phyloP scores from a whole-genome alignment of 345 rosid genomes.

The Kernera saxatilis region DNA sequence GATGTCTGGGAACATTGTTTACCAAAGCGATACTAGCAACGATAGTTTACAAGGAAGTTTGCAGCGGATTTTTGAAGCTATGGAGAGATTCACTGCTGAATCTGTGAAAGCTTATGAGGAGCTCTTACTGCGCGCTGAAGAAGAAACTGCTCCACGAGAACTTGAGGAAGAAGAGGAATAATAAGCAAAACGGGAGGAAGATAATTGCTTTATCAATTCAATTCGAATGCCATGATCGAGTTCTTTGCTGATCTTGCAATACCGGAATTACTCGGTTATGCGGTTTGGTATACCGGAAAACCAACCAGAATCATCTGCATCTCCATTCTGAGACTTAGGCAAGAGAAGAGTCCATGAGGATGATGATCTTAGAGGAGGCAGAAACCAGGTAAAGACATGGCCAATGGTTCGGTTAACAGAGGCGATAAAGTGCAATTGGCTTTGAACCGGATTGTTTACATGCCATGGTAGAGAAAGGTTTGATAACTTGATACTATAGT shows the following conservation, averaged over 20 bases:
- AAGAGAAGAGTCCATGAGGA: not conserved
- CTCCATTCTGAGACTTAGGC: not conserved
- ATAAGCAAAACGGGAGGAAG: conserved; percentile 1
- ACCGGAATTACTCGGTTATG: not conserved
- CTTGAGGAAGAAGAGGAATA: conserved; percentile 36
- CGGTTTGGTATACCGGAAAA: not conserved
- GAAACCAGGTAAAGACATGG: not conserved
- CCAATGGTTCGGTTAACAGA: not conserved
- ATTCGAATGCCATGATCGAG: not conserved
- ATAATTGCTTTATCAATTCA: conserved; percentile 2
- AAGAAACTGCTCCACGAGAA: conserved; percentile 46
- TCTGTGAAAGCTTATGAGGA: conserved; percentile 71
- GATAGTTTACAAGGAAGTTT: conserved; percentile 65
- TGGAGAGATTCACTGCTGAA: conserved; percentile 76
- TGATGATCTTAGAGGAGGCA: not conserved
- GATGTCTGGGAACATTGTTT: conserved; percentile 42
- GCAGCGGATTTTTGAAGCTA: conserved; percentile 69
- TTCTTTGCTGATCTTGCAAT: conserved; percentile 17
- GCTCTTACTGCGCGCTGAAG: conserved; percentile 67
- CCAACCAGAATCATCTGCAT: not conserved
- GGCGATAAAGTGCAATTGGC: not conserved
- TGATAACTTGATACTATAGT: not conserved
- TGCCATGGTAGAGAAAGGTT: conserved; percentile 9
- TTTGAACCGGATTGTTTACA: conserved; percentile 12
- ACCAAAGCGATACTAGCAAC: conserved; percentile 67